phyloP scores from a whole-genome alignment of 768 basidiomycete genomes.

The Glaciozyma antarctica region DNA sequence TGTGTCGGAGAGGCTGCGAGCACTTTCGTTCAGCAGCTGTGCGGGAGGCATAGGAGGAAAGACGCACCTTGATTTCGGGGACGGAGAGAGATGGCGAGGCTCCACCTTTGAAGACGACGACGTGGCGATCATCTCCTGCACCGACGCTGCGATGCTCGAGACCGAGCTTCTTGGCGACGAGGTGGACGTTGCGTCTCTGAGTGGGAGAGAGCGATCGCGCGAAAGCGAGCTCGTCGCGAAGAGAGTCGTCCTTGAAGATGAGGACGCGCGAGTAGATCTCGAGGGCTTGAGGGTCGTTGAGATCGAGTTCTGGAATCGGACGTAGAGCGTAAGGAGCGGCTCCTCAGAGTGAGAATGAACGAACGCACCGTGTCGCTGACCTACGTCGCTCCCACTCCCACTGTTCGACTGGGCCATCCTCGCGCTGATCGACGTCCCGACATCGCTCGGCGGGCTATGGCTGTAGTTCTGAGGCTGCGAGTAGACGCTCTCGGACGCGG shows the following conservation, averaged over 20 bases:
- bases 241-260: slow-evolving; percentile 92
- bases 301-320: slow-evolving; percentile 59
- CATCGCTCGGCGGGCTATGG: slow-evolving; percentile 7
- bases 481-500: background rate
- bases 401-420: slow-evolving; percentile 38
- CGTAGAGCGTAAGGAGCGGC: background rate
- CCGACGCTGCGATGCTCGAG: slow-evolving; percentile 91
- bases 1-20: slow-evolving; percentile 2
- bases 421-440: slow-evolving; percentile 16
- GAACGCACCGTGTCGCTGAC: slow-evolving; percentile 23
- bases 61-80: background rate
- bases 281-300: slow-evolving; percentile 89
- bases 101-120: slow-evolving; percentile 60
- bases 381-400: slow-evolving; percentile 53
- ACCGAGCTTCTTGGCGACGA: slow-evolving; percentile 91
- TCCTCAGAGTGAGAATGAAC: background rate
- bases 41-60: too few species aligned
- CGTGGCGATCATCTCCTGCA: slow-evolving; percentile 83
- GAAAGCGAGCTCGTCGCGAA: slow-evolving; percentile 95
- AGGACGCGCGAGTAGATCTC: slow-evolving; percentile 96
- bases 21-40: too few species aligned
- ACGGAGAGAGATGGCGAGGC: background rate
- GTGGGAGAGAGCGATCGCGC: slow-evolving; percentile 74
- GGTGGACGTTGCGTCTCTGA: slow-evolving; percentile 84
- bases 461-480: background rate